These are phyloP conservation scores for Pythium vanterpoolii DNA, from an alignment of 352 stramenopile genomes.

Conservation along the genomic window DNA sequence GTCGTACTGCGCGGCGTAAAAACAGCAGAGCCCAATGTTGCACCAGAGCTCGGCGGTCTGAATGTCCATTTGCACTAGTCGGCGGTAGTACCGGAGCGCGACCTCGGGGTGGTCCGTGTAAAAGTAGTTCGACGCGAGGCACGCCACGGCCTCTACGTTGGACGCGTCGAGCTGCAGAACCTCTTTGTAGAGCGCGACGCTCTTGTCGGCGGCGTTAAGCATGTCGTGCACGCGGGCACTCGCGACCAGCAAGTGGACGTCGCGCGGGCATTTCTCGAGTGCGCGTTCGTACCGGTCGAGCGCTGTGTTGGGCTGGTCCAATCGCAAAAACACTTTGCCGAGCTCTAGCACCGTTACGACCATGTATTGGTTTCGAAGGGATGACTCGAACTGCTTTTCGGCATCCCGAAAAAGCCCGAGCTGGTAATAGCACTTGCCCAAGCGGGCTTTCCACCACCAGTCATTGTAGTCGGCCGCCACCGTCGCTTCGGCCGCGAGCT, in stretches of 20 bases:
- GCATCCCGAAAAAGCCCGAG: slow-evolving; percentile 91
- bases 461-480: slow-evolving; percentile 88
- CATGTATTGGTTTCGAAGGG: slow-evolving; percentile 86
- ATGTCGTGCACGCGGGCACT: slow-evolving; percentile 92
- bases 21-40: slow-evolving; percentile 94
- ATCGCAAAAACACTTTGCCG: slow-evolving; percentile 91
- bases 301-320: slow-evolving; percentile 94
- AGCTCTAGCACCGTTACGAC: slow-evolving; percentile 90
- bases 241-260: slow-evolving; percentile 79
- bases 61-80: slow-evolving; percentile 92
- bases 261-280: slow-evolving; percentile 62
- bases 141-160: slow-evolving; percentile 91
- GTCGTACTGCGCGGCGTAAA: slow-evolving; percentile 93
- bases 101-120: slow-evolving; percentile 92
- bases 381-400: slow-evolving; percentile 91
- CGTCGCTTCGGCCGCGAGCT: slow-evolving; percentile 89
- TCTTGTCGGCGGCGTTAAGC: slow-evolving; percentile 85
- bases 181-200: slow-evolving; percentile 83
- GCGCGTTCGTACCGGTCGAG: slow-evolving; percentile 82
- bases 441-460: slow-evolving; percentile 94
- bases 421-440: slow-evolving; percentile 95
- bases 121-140: slow-evolving; percentile 91
- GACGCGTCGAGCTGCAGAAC: slow-evolving; percentile 86
- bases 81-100: slow-evolving; percentile 90
- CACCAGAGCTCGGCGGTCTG: slow-evolving; percentile 92